Evolutionary conservation across 1,284 basidiomycete species (phyloP).

Genomic region (Schizopora paradoxa): DNA sequence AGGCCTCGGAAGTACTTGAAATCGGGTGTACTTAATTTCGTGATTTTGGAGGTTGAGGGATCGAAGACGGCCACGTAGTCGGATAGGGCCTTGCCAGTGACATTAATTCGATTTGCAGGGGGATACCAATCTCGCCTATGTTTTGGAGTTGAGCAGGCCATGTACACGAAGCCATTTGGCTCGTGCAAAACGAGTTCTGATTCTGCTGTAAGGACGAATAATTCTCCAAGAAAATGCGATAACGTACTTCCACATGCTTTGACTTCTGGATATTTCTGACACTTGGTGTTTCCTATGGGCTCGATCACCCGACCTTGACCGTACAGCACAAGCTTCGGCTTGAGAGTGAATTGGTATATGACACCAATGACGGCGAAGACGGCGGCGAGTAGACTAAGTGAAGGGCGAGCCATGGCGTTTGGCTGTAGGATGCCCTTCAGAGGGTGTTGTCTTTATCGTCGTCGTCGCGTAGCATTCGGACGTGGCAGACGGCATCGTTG

Average conservation of each 20-base stretch:
- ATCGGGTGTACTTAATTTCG: constrained; percentile 39
- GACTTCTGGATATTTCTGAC: constrained; percentile 44
- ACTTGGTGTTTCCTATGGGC: constrained; percentile 41
- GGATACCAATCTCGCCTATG: constrained; percentile 56
- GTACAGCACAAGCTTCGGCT: constrained; percentile 33
- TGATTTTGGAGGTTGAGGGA: constrained; percentile 40
- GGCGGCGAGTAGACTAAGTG: constrained; percentile 10
- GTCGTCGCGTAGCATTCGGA: too few relatives aligned
- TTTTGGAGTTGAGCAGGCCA: constrained; percentile 58
- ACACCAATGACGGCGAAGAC: constrained; percentile 18
- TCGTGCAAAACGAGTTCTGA: constrained; percentile 53
- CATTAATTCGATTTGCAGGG: constrained; percentile 38
- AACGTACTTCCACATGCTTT: constrained; percentile 60
- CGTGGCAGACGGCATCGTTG: too few relatives aligned
- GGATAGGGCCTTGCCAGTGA: constrained; percentile 34
- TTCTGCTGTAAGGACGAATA: constrained; percentile 3
- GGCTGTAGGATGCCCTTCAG: too few relatives aligned
- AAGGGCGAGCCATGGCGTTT: not conserved
- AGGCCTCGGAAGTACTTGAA: constrained; percentile 41
- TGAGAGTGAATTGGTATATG: constrained; percentile 39
- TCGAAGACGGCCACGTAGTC: constrained; percentile 66
- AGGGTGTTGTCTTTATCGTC: too few relatives aligned
- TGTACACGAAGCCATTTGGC: constrained; percentile 55
- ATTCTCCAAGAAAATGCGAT: constrained; percentile 4
- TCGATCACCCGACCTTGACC: constrained; percentile 43